phyloP scores from a whole-genome alignment of 805 yeast genomes.

The Candida ficus region DNA sequence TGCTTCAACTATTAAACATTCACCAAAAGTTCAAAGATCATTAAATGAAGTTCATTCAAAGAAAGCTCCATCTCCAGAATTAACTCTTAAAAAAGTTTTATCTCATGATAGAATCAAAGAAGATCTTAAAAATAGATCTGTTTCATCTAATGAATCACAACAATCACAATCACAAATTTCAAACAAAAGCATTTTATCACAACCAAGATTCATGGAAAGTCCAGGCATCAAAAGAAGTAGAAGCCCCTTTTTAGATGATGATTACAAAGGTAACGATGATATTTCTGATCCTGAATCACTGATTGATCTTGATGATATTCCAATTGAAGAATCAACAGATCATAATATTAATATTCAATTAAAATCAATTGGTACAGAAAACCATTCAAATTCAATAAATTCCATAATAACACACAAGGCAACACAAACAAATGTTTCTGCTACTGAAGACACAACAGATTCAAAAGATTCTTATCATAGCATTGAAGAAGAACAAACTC shows the following conservation, averaged over 20 bases:
- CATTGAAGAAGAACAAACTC: constrained; percentile 1
- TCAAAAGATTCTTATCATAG: constrained; percentile 5
- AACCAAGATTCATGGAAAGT: constrained; percentile 17
- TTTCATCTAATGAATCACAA: too few species aligned
- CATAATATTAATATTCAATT: constrained; percentile 16
- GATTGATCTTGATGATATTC: constrained; percentile 18
- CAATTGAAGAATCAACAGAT: constrained; percentile 27
- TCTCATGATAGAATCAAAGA: neutral
- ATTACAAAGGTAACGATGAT: constrained; percentile 16
- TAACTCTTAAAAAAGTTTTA: neutral
- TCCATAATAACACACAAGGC: neutral
- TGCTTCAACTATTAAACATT: neutral
- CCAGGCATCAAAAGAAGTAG: constrained; percentile 18
- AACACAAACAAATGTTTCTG: neutral
- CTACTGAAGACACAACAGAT: neutral
- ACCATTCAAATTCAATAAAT: neutral
- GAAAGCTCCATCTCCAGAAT: neutral
- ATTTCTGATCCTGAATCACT: constrained; percentile 7
- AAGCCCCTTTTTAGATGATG: constrained; percentile 23
- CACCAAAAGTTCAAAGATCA: neutral
- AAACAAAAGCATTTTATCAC: constrained; percentile 16
- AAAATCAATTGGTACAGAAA: neutral
- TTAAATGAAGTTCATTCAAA: neutral
- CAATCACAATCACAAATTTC: constrained; percentile 11
- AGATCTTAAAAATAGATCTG: neutral